Evolutionary conservation across 768 basidiomycete genomes (phyloP).

Genomic region (Nidularia sp.): DNA sequence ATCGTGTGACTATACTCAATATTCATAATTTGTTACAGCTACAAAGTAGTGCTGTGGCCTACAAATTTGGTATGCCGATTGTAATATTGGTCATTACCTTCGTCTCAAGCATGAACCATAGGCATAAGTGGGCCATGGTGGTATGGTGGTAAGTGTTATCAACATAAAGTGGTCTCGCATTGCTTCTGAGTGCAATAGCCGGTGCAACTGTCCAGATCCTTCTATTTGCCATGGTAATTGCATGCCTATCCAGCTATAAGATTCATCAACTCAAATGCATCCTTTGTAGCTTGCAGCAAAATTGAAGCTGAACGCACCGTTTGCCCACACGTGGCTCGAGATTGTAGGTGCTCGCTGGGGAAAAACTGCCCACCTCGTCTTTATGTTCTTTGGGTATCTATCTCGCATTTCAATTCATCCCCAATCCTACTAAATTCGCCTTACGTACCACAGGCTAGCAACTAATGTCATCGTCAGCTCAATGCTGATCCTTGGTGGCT

Average conservation of each 20-base stretch:
- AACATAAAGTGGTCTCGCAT: too few species aligned
- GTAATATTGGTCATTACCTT: background rate
- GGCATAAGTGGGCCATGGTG: conserved; percentile 85
- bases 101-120: conserved; percentile 6
- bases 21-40: conserved; percentile 25
- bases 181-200: conserved; percentile 21
- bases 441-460: conserved; percentile 45
- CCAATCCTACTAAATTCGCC: background rate
- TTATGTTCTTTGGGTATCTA: conserved; percentile 81
- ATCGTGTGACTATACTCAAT: too few species aligned
- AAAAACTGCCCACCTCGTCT: conserved; percentile 68
- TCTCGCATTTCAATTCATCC: background rate
- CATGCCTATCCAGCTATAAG: background rate
- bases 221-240: conserved; percentile 75
- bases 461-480: conserved; percentile 93
- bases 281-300: conserved; percentile 73
- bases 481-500: conserved; percentile 76
- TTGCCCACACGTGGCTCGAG: conserved; percentile 86
- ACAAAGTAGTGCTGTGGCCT: conserved; percentile 81
- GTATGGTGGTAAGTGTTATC: conserved; percentile 51
- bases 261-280: background rate
- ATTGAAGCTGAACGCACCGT: conserved; percentile 87
- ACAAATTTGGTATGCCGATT: conserved; percentile 58
- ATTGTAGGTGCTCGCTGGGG: conserved; percentile 85
- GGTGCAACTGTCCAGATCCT: conserved; percentile 88